Evolutionary conservation across 768 basidiomycete genomes (phyloP).

Genomic region (Boletus insuetus): DNA sequence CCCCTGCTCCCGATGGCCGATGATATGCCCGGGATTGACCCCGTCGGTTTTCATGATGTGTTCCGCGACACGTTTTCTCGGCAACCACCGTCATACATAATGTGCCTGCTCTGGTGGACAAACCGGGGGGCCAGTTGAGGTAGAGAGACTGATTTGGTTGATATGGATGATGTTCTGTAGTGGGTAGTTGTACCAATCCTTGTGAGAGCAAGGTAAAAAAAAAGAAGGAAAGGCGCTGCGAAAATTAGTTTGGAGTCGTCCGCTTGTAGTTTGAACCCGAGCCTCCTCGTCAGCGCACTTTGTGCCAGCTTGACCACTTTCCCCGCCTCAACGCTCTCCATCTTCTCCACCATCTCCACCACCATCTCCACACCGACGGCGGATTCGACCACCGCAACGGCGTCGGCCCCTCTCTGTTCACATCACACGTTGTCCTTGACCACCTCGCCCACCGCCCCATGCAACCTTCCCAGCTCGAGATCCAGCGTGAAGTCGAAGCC

Average conservation of each 20-base stretch:
- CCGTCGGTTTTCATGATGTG: background rate
- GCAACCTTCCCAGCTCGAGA: slow-evolving; percentile 82
- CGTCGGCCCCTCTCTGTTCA: background rate
- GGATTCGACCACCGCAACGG: background rate
- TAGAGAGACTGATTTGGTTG: slow-evolving; percentile 19
- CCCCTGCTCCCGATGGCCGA: slow-evolving; percentile 24
- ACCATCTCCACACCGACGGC: slow-evolving; percentile 4
- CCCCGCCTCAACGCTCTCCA: background rate
- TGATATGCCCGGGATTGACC: background rate
- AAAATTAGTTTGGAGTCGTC: no score
- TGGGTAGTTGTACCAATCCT: slow-evolving; percentile 4
- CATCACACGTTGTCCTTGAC: slow-evolving; percentile 14
- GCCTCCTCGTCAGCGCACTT: background rate
- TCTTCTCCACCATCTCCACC: background rate
- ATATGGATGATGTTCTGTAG: slow-evolving; percentile 18
- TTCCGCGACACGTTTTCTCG: background rate
- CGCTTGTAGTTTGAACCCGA: background rate
- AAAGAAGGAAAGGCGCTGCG: no score
- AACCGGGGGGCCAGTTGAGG: slow-evolving; percentile 2
- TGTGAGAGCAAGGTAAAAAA: background rate
- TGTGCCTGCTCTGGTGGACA: slow-evolving; percentile 13
- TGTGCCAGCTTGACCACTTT: background rate
- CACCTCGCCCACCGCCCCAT: slow-evolving; percentile 30
- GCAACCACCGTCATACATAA: background rate
- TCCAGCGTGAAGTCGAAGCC: slow-evolving; percentile 83